Conservation (phyloP, 202 grass and related monocot genomes). For the Hordeum pubiflorum region DNA sequence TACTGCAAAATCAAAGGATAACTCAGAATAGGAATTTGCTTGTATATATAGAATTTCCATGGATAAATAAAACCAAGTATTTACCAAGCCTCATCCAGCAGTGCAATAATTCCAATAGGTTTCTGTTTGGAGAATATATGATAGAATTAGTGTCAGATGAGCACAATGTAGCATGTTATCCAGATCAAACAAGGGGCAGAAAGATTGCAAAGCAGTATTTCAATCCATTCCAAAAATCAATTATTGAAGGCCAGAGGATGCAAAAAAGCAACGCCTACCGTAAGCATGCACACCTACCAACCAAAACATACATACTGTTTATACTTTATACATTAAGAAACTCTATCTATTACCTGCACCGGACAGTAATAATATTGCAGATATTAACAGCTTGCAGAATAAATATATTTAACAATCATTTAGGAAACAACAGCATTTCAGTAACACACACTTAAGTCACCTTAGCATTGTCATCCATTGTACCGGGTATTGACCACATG, state of each 20-base stretch:
- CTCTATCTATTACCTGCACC: background rate
- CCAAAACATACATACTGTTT: background rate
- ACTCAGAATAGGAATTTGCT: background rate
- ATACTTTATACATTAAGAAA: constrained; percentile 2
- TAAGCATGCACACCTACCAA: background rate
- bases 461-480: background rate
- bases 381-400: constrained; percentile 15
- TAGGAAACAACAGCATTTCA: background rate
- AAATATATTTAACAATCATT: background rate
- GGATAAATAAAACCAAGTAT: constrained; percentile 22
- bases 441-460: background rate
- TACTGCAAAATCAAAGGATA: constrained; percentile 46
- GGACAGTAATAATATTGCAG: background rate
- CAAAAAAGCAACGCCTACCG: background rate
- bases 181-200: background rate
- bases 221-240: background rate
- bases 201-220: constrained; percentile 2
- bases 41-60: background rate
- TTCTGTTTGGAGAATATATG: constrained; percentile 54
- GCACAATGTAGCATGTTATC: background rate
- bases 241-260: background rate
- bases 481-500: background rate
- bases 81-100: constrained; percentile 99
- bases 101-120: constrained; percentile 95
- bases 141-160: constrained; percentile 18